These are phyloP conservation scores for Fomitopsis pulvina DNA, from an alignment of 768 basidiomycete species.

Conservation along the genomic window DNA sequence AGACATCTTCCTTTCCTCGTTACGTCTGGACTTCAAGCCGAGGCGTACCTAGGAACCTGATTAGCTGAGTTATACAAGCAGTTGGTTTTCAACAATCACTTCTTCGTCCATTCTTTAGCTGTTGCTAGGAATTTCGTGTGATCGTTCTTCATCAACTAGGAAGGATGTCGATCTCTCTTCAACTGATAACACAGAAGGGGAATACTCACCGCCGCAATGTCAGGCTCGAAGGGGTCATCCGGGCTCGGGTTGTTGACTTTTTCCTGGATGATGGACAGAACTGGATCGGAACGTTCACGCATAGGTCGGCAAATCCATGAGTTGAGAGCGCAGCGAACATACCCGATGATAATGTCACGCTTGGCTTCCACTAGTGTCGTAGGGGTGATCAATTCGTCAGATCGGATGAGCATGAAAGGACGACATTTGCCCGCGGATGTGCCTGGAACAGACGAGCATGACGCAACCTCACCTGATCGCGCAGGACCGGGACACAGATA, in stretches of 20 bases:
- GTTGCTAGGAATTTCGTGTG: slow-evolving; percentile 64
- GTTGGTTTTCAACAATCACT: too few species aligned
- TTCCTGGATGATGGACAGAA: slow-evolving; percentile 70
- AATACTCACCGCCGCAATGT: slow-evolving; percentile 68
- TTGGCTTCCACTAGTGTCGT: slow-evolving; percentile 71
- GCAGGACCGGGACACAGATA: slow-evolving; percentile 78
- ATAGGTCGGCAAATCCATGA: not conserved
- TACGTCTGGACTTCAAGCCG: too few species aligned
- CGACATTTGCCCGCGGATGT: slow-evolving; percentile 60
- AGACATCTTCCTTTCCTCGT: too few species aligned
- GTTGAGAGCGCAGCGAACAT: slow-evolving; percentile 11
- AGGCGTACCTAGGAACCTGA: too few species aligned
- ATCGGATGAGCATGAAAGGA: not conserved
- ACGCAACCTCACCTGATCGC: slow-evolving; percentile 60
- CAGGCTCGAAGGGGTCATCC: slow-evolving; percentile 85
- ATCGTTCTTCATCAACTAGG: slow-evolving; percentile 71
- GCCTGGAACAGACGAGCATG: not conserved
- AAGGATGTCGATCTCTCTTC: not conserved
- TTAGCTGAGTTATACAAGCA: not conserved
- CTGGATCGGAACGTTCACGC: slow-evolving; percentile 30
- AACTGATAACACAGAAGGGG: not conserved
- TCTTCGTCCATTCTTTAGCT: slow-evolving; percentile 84
- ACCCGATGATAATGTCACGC: slow-evolving; percentile 69
- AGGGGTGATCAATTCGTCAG: not conserved
- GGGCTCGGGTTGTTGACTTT: slow-evolving; percentile 85